Base-by-base conservation (phyloP, 2,329 filamentous ascomycete species). In the Sclerotinia minor region DNA sequence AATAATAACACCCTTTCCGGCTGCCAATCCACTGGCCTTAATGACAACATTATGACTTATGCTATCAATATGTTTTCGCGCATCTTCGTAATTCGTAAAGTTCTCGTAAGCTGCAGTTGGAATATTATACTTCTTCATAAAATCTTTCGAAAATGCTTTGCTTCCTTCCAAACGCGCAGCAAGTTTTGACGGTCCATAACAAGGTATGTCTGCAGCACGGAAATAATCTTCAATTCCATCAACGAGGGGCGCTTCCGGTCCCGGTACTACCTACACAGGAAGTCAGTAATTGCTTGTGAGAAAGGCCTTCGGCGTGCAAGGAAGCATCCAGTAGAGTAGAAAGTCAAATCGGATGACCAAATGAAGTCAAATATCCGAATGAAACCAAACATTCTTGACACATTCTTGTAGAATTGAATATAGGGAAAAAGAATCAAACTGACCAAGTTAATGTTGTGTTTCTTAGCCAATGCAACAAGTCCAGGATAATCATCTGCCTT, bases 101-200 rank as follows among this genome's bases (percentile, higher is more conserved):
- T 96, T 97, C 79, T 90, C 87, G 81, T 97, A 98, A 50, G 86
- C 87, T 21, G 95, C 95, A 0, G 95, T 98, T 49, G 94, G 94
- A 74, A 99, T 96, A 75, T 85, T 85, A 80, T 96, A 88, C 72
- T 89, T 88, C 79, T 91, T 89, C 95, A 98, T 99, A 77, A 98
- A 98, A 79, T 98, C 94, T 79, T 99, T 99, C 70, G 92, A 93
- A 79, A 96, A 98, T 15, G 94, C 92, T 83, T 99, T 99, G 81
- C 92, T 96, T 69, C 95, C 95, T 80, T 99, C 95, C 85, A 99
- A 92, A 55, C 87, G 86, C 24, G 95, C 94, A 29, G 95, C 94
- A 60, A 87, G 87, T 80, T 91, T 88, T 68, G 89, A 91, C 6
- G 95, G 95, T 2, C 94, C 95, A 76, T 97, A 98, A 64, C 73